Percentiles rank a stretch among this genome's conserved stretches.
phyloP scores from a whole-genome alignment of 208 protist species.

The Leishmania turanica region DNA sequence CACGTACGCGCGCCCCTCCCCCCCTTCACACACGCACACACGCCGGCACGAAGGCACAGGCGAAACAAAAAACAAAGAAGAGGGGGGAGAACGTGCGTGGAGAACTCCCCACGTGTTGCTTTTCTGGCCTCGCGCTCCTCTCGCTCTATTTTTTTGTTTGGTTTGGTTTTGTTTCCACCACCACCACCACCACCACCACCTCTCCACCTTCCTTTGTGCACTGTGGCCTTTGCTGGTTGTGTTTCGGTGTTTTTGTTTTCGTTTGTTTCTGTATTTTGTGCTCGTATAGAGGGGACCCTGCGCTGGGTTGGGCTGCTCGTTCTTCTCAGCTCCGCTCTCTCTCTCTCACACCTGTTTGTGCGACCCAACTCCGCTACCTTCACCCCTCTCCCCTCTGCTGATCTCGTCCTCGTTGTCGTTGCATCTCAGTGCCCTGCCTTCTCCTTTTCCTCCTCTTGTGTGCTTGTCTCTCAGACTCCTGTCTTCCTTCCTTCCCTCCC shows the following conservation, averaged over 20 bases:
- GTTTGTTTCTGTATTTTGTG: background rate
- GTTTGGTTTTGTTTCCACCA: too few relatives aligned
- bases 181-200: too few relatives aligned
- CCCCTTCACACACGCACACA: background rate
- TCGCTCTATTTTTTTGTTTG: background rate
- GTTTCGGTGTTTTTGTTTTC: background rate
- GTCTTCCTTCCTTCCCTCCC: background rate
- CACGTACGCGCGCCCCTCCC: background rate
- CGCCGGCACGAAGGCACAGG: background rate
- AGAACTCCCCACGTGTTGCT: background rate
- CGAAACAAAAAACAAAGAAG: background rate
- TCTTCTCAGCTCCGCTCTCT: slow-evolving; percentile 11
- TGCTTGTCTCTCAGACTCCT: background rate
- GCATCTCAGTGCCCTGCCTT: background rate
- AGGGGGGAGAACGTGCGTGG: background rate
- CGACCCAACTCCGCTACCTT: background rate
- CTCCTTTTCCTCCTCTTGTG: slow-evolving; percentile 2
- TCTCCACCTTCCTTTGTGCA: background rate
- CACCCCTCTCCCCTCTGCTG: background rate
- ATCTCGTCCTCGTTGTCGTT: background rate
- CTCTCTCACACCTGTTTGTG: background rate
- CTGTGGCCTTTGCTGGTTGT: background rate
- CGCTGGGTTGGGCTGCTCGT: background rate
- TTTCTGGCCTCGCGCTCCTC: background rate
- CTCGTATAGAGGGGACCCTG: background rate